Evolutionary conservation across 1,284 basidiomycete genomes (phyloP), one percentile per base, ranked within the genome.

Genomic region (Puccinia hordei): DNA sequence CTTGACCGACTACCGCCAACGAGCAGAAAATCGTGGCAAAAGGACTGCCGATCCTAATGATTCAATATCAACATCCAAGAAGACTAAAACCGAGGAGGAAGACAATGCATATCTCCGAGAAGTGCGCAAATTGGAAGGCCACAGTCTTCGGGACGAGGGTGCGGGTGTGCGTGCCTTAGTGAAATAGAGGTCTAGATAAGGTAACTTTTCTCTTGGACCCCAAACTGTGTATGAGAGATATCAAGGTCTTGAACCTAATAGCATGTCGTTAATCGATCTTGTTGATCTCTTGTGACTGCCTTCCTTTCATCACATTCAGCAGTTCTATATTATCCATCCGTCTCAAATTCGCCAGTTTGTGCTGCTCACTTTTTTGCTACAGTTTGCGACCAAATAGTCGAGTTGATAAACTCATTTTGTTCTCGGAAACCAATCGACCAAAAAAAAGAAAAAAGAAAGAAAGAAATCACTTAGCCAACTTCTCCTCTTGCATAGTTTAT

Each of bases 61-160:
- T 57, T 61, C 59, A 33, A n/a, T 13, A 68, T 59, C 49, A 1
- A 57, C 75, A 30, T 38, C 44, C 49, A 78, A 78, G 51, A 78
- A 78, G 51, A 46, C 22, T 44, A 78, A 78, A 78, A 55, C 75
- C 10, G 75, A 69, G 24, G 75, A 78, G 41, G 75, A 78, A 68
- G 74, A 76, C 30, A 78, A 78, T 46, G 75, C 75, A 15, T 78
- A 78, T 69, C 65, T 78, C 22, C 63, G 65, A 33, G 75, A 78
- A 59, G 75, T 78, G 24, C 75, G 75, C 27, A 78, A 78, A 59
- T 53, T 78, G 35, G 65, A 78, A 78, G 75, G 75, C n/a, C 75
- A 78, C 55, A 78, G 75, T 69, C 61, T 78, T 55, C 63, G 75
- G 3, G 75, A 78, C 55, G 75, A 78, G 49, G 75, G 75, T 27